phyloP scores from a whole-genome alignment of 768 basidiomycete genomes.

The Leccinum disarticulatum region DNA sequence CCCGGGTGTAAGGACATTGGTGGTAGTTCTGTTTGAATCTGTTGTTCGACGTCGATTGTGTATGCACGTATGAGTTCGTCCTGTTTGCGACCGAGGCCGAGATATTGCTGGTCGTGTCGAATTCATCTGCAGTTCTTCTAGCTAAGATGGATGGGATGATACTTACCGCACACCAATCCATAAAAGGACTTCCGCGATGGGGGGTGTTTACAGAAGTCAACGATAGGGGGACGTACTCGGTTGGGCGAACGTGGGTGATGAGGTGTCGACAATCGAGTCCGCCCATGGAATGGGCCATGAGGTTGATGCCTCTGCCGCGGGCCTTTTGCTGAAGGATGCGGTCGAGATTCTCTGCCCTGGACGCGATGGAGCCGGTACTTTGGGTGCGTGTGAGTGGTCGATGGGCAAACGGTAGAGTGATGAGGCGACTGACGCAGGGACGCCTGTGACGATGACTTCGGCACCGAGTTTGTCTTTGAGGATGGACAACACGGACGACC shows the following conservation, averaged over 20 bases:
- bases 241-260: conserved; percentile 81
- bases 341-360: conserved; percentile 77
- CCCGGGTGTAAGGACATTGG: not conserved
- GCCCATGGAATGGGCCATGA: conserved; percentile 97
- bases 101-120: conserved; percentile 61
- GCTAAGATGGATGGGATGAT: conserved; percentile 4
- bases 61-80: conserved; percentile 18
- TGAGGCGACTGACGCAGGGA: conserved; percentile 69
- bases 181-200: conserved; percentile 95
- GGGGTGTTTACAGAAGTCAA: conserved; percentile 91
- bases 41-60: not conserved
- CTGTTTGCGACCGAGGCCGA: conserved; percentile 81
- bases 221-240: conserved; percentile 81
- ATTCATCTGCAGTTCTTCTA: conserved; percentile 15
- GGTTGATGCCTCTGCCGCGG: conserved; percentile 80
- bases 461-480: conserved; percentile 81
- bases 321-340: conserved; percentile 64
- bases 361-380: conserved; percentile 87
- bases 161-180: conserved; percentile 95
- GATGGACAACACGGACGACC: conserved; percentile 83
- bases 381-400: not conserved
- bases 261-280: conserved; percentile 93
- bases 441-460: conserved; percentile 94
- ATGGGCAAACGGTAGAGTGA: not conserved
- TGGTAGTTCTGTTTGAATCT: not conserved